A percentile compares a stretch with the other conserved stretches of the same genome.
Evolutionary conservation across 2,329 filamentous ascomycete species (phyloP).

Genomic region (Nectriaceae sp.): DNA sequence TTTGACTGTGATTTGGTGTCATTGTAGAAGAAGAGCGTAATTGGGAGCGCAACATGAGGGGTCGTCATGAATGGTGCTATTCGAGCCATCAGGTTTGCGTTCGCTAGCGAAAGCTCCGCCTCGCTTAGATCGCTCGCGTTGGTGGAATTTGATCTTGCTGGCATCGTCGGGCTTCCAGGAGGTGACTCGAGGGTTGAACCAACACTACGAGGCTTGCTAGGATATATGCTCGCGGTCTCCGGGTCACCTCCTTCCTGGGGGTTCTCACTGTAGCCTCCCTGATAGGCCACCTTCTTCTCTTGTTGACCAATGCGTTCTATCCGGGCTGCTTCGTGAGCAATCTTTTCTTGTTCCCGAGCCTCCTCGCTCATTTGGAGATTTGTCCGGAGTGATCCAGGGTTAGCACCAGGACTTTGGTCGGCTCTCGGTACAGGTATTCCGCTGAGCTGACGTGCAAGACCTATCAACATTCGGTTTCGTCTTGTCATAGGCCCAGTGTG

Average conservation of each 20-base stretch:
- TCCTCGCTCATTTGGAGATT: constrained; percentile 44
- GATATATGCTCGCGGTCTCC: constrained; percentile 34
- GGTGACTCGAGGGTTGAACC: constrained; percentile 41
- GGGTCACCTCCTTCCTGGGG: constrained; percentile 48
- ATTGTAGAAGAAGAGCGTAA: constrained; percentile 96
- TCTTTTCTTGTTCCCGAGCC: constrained; percentile 61
- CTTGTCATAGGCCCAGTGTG: constrained; percentile 82
- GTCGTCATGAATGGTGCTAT: constrained; percentile 88
- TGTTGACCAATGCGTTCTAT: constrained; percentile 73
- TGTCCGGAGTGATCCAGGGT: constrained; percentile 19
- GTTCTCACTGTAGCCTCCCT: constrained; percentile 73
- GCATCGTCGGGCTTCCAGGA: constrained; percentile 46
- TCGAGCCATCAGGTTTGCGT: constrained; percentile 84
- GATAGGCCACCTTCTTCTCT: constrained; percentile 70
- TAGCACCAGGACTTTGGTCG: constrained; percentile 28
- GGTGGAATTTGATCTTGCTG: constrained; percentile 38
- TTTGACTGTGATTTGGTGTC: constrained; percentile 78
- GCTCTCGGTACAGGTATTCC: constrained; percentile 73
- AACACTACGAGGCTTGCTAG: constrained; percentile 31
- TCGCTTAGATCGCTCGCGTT: constrained; percentile 64
- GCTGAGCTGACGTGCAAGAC: constrained; percentile 82
- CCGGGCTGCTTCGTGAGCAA: constrained; percentile 72
- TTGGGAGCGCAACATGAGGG: constrained; percentile 72
- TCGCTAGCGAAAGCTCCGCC: constrained; percentile 76
- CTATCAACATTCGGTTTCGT: constrained; percentile 83